These are phyloP conservation scores for Aspergillus sp. DNA, from an alignment of 2,329 filamentous ascomycete genomes.

Conservation along the genomic window DNA sequence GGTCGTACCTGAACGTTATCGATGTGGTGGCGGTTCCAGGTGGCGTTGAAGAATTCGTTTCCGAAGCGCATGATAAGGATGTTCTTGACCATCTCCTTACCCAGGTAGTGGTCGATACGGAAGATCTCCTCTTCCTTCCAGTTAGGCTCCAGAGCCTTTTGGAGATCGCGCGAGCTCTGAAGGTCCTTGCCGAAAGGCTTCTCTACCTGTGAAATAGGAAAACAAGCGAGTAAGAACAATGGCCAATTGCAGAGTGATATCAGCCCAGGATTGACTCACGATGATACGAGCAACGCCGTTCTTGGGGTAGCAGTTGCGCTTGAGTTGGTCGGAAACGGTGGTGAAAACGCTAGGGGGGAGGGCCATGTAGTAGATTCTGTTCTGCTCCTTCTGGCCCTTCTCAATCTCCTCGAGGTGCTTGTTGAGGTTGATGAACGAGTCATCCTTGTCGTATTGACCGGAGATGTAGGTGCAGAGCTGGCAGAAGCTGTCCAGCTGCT, in stretches of 20 bases:
- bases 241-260: not conserved
- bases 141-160: constrained; percentile 91
- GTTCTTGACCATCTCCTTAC: constrained; percentile 99
- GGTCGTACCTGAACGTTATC: constrained; percentile 80
- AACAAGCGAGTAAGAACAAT: constrained; percentile 22
- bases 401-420: constrained; percentile 85
- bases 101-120: constrained; percentile 98
- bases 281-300: constrained; percentile 92
- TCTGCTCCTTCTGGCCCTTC: constrained; percentile 75
- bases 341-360: constrained; percentile 97
- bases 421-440: constrained; percentile 83
- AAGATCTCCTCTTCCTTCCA: constrained; percentile 99
- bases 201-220: constrained; percentile 68
- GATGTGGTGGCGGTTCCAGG: constrained; percentile 99
- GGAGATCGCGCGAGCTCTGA: constrained; percentile 87
- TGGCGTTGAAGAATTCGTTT: constrained; percentile 97
- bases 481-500: constrained; percentile 90
- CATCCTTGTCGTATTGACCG: constrained; percentile 97
- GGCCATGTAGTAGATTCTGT: constrained; percentile 99
- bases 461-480: constrained; percentile 87
- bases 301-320: constrained; percentile 93
- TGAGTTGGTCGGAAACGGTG: constrained; percentile 93
- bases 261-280: constrained; percentile 56
- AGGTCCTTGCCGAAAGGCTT: constrained; percentile 99
- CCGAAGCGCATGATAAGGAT: constrained; percentile 96